A percentile compares a stretch with the other conserved stretches of the same genome.
Evolutionary conservation across 176 grass and related monocot genomes (phyloP).

Genomic region (Tillandsia fasciculata): DNA sequence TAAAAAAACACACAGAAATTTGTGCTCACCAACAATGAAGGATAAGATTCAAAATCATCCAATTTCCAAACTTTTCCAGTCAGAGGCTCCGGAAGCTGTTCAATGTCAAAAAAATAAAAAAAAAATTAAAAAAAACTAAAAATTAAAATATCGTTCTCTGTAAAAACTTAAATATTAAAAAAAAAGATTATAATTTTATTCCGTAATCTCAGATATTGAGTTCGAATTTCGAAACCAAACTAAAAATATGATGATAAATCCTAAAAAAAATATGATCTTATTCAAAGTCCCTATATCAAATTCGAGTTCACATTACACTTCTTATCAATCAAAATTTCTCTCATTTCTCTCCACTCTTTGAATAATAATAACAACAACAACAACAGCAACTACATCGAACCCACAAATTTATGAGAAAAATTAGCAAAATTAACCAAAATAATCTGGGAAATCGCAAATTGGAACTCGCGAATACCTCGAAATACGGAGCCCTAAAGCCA

Average conservation of each 20-base stretch:
- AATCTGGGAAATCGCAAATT: not conserved
- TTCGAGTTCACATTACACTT: too few relatives aligned
- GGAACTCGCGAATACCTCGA: constrained; percentile 29
- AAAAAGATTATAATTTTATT: too few relatives aligned
- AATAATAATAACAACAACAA: not conserved
- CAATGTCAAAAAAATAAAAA: constrained; percentile 3
- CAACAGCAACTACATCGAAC: not conserved
- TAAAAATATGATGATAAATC: too few relatives aligned
- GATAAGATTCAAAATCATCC: constrained; percentile 67
- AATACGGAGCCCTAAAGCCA: constrained; percentile 47
- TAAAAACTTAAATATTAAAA: too few relatives aligned
- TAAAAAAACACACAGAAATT: not conserved
- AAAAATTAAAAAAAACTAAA: not conserved
- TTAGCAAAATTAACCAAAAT: not conserved
- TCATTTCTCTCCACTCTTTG: too few relatives aligned
- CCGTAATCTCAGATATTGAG: too few relatives aligned
- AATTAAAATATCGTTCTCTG: too few relatives aligned
- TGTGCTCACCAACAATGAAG: constrained; percentile 53
- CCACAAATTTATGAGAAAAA: not conserved
- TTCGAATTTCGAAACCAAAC: too few relatives aligned
- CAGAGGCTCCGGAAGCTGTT: constrained; percentile 75
- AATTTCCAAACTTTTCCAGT: constrained; percentile 61
- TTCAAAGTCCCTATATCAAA: too few relatives aligned
- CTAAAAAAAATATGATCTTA: too few relatives aligned
- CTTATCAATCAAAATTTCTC: too few relatives aligned